Evolutionary conservation across 2,329 filamentous ascomycete genomes (phyloP), one percentile per base, ranked within the genome.

Genomic region (Arthroderma sp.): DNA sequence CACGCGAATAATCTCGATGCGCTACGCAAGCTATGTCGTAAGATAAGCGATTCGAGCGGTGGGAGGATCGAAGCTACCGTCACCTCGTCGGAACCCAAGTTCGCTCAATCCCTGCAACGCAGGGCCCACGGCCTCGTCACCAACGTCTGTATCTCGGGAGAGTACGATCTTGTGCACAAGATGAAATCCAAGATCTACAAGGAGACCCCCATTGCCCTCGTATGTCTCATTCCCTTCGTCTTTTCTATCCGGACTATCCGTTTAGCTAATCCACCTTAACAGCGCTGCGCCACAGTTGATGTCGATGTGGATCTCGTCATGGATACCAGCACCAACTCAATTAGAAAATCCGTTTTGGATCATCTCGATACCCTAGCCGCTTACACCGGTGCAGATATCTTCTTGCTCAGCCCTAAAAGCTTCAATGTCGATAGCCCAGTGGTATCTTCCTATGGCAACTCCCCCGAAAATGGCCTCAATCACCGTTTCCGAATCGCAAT

Each of bases 361-460:
- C 86, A 89, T 56, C 75, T 98, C 54, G 86, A 96, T 64, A 80
- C 82, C 51, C 82, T 94, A 58, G 85, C 91, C 7, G 77, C 73
- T 53, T 93, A 83, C 59, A 95, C 88, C 50, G 91, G 91, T 42
- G 89, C 94, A 44, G 91, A 98, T 64, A 93, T 98, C 54, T 98
- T 98, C 65, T 72, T 98, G 40, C 77, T 98, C 42, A 88, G 87
- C 46, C 88, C 91, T 3, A 94, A 93, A 65, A 75, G 88, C 51
- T 80, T 83, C 29, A 77, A 81, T 58, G 83, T 85, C 8, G 80
- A 93, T 54, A 80, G 82, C 38, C 79, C 82, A 45, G 75, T 80
- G 36, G 72, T 83, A 51, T 83, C 83, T 38, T 86, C 84, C 52
- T 79, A 80, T 60, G 77, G 77, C 29, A 84, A 86, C 57, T 78